Evolutionary conservation across 495 filamentous ascomycete genomes (phyloP).

Genomic region (Aspergillus taichungensis): DNA sequence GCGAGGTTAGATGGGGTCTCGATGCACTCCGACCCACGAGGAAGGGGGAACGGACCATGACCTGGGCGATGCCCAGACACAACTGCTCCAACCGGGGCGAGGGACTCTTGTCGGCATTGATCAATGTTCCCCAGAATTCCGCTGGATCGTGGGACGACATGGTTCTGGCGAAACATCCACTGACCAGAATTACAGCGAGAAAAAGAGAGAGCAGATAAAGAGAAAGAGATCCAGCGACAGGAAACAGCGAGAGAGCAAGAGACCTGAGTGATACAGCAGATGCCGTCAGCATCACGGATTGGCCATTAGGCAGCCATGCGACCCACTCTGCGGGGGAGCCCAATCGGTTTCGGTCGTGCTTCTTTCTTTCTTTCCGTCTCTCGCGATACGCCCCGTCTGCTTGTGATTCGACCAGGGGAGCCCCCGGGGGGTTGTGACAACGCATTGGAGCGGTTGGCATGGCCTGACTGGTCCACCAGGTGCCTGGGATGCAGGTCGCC

Average conservation of each 20-base stretch:
- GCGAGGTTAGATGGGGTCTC: slow-evolving; percentile 4
- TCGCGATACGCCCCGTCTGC: too few relatives aligned
- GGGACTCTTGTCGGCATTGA: slow-evolving; percentile 69
- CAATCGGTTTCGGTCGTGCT: not conserved
- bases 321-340: slow-evolving; percentile 26
- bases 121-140: slow-evolving; percentile 73
- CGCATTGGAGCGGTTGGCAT: too few relatives aligned
- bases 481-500: too few relatives aligned
- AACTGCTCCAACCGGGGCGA: slow-evolving; percentile 69
- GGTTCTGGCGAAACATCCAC: slow-evolving; percentile 8
- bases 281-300: slow-evolving; percentile 10
- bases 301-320: slow-evolving; percentile 33
- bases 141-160: slow-evolving; percentile 23
- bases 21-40: not conserved
- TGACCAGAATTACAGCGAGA: not conserved
- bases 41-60: slow-evolving; percentile 59
- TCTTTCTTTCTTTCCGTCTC: too few relatives aligned
- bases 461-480: too few relatives aligned
- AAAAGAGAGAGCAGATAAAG: not conserved
- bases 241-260: not conserved
- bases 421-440: too few relatives aligned
- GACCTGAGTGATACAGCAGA: not conserved
- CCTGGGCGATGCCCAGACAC: slow-evolving; percentile 65
- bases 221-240: not conserved
- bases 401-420: too few relatives aligned